Evolutionary conservation across 2,329 filamentous ascomycete species (phyloP), one percentile per base, ranked within the genome.

Genomic region (Tolypocladium amazonense): DNA sequence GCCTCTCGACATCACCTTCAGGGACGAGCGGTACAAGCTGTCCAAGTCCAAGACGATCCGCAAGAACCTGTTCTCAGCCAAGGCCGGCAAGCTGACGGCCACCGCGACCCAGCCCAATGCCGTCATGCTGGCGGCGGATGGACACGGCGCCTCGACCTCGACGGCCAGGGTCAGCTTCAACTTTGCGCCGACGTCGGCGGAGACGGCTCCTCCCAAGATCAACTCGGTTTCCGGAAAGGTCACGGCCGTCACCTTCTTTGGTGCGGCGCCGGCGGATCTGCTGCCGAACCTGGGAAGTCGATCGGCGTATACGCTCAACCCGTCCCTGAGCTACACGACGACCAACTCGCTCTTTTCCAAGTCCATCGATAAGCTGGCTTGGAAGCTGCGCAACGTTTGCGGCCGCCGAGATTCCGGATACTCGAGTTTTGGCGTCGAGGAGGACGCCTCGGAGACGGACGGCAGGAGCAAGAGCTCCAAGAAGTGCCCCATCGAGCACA

Each of bases 361-460:
- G 4, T 60, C 73, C 0, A 56, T 76, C 5, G 71, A 71, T 7
- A 67, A 71, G 18, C 60, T 75, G 14, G 64, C 65, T 27, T 85
- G 82, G 82, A 69, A 76, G 58, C 70, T 71, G 38, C 66, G 71
- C 33, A 67, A 70, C 11, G 60, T 65, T 3, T 64, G 67, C 30
- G 66, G 65, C 1, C 75, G 80, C 37, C 75, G 81, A 25, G 81
- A 84, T 65, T 84, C 81, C 2, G 81, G 81, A 9, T 84, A 83
- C 67, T 75, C 75, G 15, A 80, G 73, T 67, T 73, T 77, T n/a
- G 68, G 71, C 57, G 59, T 70, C 25, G 71, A 70, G 25, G 71
- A 70, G 52, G 70, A 71, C 27, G 67, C 65, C 15, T 75, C 73
- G 0, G 74, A 76, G 57, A 71, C 71, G 27, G 73, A 73, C 47